These are phyloP conservation scores for Solanum aculeatissimum DNA, from an alignment of 305 asterid species.

Conservation along the genomic window DNA sequence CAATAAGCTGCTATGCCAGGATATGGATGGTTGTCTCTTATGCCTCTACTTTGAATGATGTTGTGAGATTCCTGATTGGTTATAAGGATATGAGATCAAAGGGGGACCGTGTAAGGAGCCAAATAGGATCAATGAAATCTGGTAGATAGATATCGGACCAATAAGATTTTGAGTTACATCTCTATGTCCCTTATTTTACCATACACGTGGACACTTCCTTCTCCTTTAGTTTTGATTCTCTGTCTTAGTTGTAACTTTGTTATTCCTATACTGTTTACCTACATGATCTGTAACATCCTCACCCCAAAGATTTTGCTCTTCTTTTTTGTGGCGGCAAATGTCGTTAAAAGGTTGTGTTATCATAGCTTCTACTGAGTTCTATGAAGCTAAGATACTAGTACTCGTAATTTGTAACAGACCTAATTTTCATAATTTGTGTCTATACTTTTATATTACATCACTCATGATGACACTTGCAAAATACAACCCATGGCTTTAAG, in stretches of 20 bases:
- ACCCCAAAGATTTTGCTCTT: not conserved
- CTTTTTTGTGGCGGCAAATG: not conserved
- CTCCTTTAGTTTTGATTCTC: conserved; percentile 5
- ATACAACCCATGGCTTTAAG: not conserved
- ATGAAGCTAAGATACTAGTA: not conserved
- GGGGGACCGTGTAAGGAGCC: conserved; percentile 28
- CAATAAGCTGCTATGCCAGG: not conserved
- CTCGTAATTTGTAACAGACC: not conserved
- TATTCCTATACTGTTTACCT: not conserved
- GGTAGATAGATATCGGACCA: conserved; percentile 67
- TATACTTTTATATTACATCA: not conserved
- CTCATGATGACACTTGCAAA: not conserved
- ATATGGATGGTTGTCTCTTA: not conserved
- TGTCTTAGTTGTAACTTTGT: not conserved
- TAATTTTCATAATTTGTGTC: not conserved
- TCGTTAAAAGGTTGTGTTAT: not conserved
- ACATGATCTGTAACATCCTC: not conserved
- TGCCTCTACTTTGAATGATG: conserved; percentile 9
- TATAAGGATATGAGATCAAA: conserved; percentile 13
- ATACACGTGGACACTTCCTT: conserved; percentile 21
- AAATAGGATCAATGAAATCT: conserved; percentile 56
- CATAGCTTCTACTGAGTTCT: not conserved
- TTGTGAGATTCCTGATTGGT: not conserved
- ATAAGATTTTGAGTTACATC: conserved; percentile 35
- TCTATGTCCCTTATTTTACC: conserved; percentile 7